These are phyloP conservation scores for Fomitopsis schrenkii DNA, from an alignment of 1,284 basidiomycete species.

Conservation along the genomic window DNA sequence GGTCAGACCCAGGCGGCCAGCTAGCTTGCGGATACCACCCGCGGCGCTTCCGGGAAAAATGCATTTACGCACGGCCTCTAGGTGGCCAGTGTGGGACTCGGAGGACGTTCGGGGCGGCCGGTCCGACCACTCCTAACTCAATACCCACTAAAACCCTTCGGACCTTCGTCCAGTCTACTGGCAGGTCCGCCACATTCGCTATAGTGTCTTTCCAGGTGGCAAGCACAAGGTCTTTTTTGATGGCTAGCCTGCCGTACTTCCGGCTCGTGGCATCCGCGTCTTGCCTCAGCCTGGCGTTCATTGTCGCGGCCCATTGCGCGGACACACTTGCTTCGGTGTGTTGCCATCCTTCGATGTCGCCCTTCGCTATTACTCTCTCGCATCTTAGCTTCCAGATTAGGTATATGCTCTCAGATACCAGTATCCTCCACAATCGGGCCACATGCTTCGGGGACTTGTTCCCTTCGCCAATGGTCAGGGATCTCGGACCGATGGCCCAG, in stretches of 20 bases:
- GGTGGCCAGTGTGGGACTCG: not conserved
- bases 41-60: too few relatives aligned
- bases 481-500: not conserved
- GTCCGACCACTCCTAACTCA: too few relatives aligned
- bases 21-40: not conserved
- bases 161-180: not conserved
- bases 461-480: not conserved
- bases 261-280: not conserved
- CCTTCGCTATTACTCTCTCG: not conserved
- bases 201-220: not conserved
- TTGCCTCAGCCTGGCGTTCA: not conserved
- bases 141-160: not conserved
- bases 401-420: not conserved
- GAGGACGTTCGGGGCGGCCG: too few relatives aligned
- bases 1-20: not conserved
- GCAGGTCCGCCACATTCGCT: not conserved
- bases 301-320: not conserved
- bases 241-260: not conserved
- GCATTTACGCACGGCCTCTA: not conserved
- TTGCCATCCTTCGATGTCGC: not conserved
- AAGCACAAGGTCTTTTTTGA: not conserved
- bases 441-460: constrained; percentile 9
- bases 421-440: not conserved
- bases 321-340: not conserved
- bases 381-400: not conserved